Evolutionary conservation across 805 yeast species (phyloP), one percentile per base, ranked within the genome.

Genomic region (Barnettozyma siamensis): DNA sequence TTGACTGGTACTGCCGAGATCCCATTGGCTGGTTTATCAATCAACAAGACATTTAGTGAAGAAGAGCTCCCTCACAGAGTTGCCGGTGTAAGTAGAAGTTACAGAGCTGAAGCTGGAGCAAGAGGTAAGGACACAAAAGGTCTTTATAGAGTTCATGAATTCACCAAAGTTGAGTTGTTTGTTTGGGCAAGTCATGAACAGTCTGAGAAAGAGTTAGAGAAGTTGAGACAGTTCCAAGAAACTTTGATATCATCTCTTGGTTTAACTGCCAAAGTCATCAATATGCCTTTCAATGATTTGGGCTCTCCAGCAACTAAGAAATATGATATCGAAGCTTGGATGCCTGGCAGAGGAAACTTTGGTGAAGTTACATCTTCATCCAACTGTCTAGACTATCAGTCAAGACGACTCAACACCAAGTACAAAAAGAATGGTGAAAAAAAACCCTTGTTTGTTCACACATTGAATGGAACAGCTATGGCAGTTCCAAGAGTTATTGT

Each of bases 101-200:
- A 80, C 57, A 70, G 99, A 47, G 96, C 97, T 0, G 99, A 93
- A 59, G 99, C 99, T 0, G 99, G 98, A 2, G 93, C 98, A 2
- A 75, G 96, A 42, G 99, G 99, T 2, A 77, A 76, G 49, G 97
- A 88, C 50, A 88, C 97, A 0, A 79, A 82, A 52, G 99, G 99
- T 0, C 67, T 93, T 1, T 93, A 93, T 53, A 69, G 99, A 33
- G 97, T 93, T 19, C 99, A 93, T 58, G 99, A 93, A 64, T 93
- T 93, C 60, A 86, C 95, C 10, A 93, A 93, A 60, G 95, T 93
- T 1, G 99, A 93, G 59, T 64, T 93, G 40, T 93, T 91, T 54
- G 80, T 81, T 45, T 81, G 93, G 96, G 62, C 74, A 10, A 44
- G 62, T 35, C 56, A 64, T 0, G 71, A 69, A 11, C 60, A 60